Evolutionary conservation across 306 rosid species (phyloP), one percentile per base, ranked within the genome.

Genomic region (Vicia faba): DNA sequence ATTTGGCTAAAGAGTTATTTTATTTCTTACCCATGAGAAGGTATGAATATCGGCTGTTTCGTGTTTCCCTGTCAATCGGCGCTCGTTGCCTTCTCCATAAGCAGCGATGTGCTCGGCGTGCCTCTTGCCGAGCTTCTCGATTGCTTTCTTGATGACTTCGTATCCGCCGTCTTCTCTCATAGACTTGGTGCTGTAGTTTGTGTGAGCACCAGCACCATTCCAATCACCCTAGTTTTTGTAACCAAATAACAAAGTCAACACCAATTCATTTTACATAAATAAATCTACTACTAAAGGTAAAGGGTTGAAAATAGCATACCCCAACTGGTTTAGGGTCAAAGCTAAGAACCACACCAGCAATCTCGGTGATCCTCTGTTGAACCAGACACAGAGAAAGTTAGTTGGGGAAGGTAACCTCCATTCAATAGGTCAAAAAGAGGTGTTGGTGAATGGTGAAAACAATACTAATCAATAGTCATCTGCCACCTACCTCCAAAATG

Each of bases 201-300:
- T 84, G 87, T 93, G 97, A 80, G 98, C 98, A 66, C 98, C 95
- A 50, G 98, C 98, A 40, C 96, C 98, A 58, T 86, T 93, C 98
- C 98, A 93, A 44, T 93, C 98, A 79, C 98, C 98, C 91, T 86
- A 55, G 23, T 68, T 33, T 4, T 41, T 36, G 11, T 10, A 18
- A 8, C 31, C 49, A 67, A 58, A 29, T 11, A 29, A 39, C 48
- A 61, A 7, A 25, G 43, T 55, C 29, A 61, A 54, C 1, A 41
- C 41, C 53, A 69, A 70, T 35, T 50, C 11, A 15, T 12, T 38
- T 8, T 13, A n/a, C 3, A 19, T 18, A 19, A 19, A 50, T 19
- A 71, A 65, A 43, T 48, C 12, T 14, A 15, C 45, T 8, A 0
- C 8, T 7, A 33, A 7, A 12, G 58, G 2, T 7, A 33, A 7